phyloP scores from a whole-genome alignment of 495 filamentous ascomycete genomes.

The Annulohypoxylon nitens region DNA sequence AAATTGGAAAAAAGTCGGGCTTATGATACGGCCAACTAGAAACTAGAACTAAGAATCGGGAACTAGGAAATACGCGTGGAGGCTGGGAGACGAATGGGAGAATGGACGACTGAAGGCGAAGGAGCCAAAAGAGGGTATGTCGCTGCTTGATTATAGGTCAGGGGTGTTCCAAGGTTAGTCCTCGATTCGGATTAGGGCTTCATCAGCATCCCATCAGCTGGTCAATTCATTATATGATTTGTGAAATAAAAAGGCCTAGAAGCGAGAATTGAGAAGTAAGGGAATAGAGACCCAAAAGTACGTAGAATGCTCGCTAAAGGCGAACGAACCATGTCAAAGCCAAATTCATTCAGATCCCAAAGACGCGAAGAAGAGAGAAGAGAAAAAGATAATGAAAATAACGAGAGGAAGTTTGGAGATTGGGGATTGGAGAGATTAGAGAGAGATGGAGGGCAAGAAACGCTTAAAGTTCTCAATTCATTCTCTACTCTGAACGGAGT shows the following conservation, averaged over 20 bases:
- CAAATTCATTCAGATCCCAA: slow-evolving; percentile 8
- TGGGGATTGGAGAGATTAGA: too few species aligned
- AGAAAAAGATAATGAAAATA: slow-evolving; percentile 8
- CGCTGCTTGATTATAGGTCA: slow-evolving; percentile 38
- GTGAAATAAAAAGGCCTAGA: background rate
- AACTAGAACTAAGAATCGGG: background rate
- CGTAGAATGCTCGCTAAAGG: slow-evolving; percentile 6
- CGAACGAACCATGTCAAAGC: background rate
- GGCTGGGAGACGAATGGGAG: slow-evolving; percentile 23
- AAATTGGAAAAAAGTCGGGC: slow-evolving; percentile 25
- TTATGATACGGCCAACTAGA: slow-evolving; percentile 31
- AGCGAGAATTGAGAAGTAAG: slow-evolving; percentile 5
- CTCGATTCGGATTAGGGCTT: slow-evolving; percentile 46
- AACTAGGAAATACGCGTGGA: slow-evolving; percentile 27
- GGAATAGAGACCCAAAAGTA: background rate
- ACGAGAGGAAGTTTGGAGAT: slow-evolving; percentile 21
- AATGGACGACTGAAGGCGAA: slow-evolving; percentile 24
- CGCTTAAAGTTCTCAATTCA: slow-evolving; percentile 32
- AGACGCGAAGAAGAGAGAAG: slow-evolving; percentile 14
- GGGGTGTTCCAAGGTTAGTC: slow-evolving; percentile 26
- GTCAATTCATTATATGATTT: slow-evolving; percentile 29
- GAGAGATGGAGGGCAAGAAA: slow-evolving; percentile 18
- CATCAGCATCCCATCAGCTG: slow-evolving; percentile 40
- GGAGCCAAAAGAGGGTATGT: slow-evolving; percentile 42
- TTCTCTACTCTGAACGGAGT: slow-evolving; percentile 31